Evolutionary conservation across 805 yeast species (phyloP).

Genomic region (Hanseniaspora vineae): DNA sequence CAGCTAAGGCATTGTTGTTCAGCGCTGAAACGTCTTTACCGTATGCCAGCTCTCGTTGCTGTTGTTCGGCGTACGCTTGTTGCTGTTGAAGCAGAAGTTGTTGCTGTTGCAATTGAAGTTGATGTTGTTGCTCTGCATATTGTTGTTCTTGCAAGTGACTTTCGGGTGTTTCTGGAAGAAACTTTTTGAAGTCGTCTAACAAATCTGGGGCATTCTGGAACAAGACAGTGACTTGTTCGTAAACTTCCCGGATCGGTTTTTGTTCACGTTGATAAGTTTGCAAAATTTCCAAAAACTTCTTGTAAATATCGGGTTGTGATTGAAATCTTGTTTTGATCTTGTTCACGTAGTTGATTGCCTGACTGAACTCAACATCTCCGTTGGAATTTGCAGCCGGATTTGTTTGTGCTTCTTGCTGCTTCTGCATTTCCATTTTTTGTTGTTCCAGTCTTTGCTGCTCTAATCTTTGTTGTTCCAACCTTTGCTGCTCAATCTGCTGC

Average conservation of each 20-base stretch:
- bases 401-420: constrained; percentile 1
- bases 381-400: constrained; percentile 16
- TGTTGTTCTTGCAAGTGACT: constrained; percentile 18
- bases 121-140: constrained; percentile 3
- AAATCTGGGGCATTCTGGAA: constrained; percentile 92
- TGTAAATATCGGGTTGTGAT: constrained; percentile 89
- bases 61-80: neutral
- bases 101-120: constrained; percentile 3
- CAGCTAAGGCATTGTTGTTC: constrained; percentile 1
- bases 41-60: neutral
- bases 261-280: constrained; percentile 96
- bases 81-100: constrained; percentile 5
- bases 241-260: constrained; percentile 89
- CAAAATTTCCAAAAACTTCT: constrained; percentile 83
- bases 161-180: constrained; percentile 59
- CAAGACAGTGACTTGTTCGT: constrained; percentile 78
- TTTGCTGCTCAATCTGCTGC: constrained; percentile 10
- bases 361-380: constrained; percentile 87
- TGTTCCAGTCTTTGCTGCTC: constrained; percentile 5
- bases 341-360: constrained; percentile 92
- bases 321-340: constrained; percentile 90
- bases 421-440: constrained; percentile 5
- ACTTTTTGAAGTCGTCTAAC: constrained; percentile 87
- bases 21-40: too few relatives aligned
- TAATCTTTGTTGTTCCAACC: constrained; percentile 6